Conservation (phyloP, 1,139 yeast genomes). For the Yamadazyma membranifaciens region DNA sequence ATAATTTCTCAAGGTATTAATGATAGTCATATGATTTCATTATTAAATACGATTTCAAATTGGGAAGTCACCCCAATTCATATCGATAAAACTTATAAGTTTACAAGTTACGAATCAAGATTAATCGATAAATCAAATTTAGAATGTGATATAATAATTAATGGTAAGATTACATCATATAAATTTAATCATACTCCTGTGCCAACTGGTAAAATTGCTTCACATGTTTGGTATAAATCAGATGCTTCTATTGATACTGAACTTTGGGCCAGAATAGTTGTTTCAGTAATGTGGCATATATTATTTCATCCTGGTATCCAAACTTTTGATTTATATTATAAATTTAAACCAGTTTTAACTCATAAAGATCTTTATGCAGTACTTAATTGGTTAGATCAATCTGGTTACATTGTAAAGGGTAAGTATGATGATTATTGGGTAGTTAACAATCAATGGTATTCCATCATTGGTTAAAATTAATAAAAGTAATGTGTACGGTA, state of each 20-base stretch:
- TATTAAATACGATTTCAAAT: constrained; percentile 46
- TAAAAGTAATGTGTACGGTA: too few relatives aligned
- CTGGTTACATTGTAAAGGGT: constrained; percentile 38
- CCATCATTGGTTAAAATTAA: constrained; percentile 24
- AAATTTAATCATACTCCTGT: constrained; percentile 28
- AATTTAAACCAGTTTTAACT: constrained; percentile 44
- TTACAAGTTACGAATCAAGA: constrained; percentile 61
- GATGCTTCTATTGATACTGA: constrained; percentile 55
- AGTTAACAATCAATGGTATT: constrained; percentile 50
- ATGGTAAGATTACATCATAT: constrained; percentile 7
- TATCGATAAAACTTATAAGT: constrained; percentile 50
- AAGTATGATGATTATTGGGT: constrained; percentile 50
- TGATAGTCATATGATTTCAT: constrained; percentile 55
- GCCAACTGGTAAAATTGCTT: constrained; percentile 62
- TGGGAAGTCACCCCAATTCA: constrained; percentile 42
- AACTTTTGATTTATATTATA: constrained; percentile 25
- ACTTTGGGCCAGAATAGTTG: constrained; percentile 60
- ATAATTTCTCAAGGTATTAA: constrained; percentile 58
- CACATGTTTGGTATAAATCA: constrained; percentile 71
- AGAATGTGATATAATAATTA: constrained; percentile 59
- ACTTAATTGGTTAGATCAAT: constrained; percentile 55
- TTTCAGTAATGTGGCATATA: constrained; percentile 48
- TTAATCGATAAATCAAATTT: constrained; percentile 58
- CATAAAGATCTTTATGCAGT: constrained; percentile 48
- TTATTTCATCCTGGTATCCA: constrained; percentile 69